Evolutionary conservation across 352 stramenopile species (phyloP).

Genomic region (Globisporangium paroecandrum): DNA sequence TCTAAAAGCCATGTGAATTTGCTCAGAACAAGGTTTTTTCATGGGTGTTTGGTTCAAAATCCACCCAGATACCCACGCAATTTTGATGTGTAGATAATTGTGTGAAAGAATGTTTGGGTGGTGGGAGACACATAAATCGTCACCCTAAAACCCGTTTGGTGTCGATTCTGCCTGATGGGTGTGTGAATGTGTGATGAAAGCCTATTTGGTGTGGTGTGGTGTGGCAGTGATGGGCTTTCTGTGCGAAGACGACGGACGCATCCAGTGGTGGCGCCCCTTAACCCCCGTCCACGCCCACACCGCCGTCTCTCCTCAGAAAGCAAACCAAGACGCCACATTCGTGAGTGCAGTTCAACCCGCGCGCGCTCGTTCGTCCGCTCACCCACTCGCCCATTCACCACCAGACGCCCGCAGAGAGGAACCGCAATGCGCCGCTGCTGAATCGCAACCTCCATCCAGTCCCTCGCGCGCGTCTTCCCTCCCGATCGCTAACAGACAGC

Average conservation of each 20-base stretch:
- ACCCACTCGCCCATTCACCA: not conserved
- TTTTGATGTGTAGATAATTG: no score
- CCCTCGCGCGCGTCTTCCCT: slow-evolving; percentile 17
- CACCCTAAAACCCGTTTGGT: no score
- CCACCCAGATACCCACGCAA: no score
- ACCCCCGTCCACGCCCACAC: not conserved
- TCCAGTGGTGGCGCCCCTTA: not conserved
- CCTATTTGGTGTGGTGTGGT: no score
- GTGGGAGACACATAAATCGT: no score
- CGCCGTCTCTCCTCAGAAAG: not conserved
- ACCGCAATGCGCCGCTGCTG: slow-evolving; percentile 25
- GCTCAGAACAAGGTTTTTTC: not conserved
- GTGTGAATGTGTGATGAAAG: no score
- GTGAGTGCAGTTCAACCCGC: not conserved
- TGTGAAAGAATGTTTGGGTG: no score
- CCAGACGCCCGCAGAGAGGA: not conserved
- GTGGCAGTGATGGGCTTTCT: not conserved
- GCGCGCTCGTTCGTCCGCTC: not conserved
- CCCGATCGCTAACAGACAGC: slow-evolving; percentile 11
- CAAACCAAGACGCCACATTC: not conserved
- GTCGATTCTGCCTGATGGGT: no score
- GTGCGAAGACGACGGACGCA: no score
- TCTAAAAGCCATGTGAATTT: not conserved
- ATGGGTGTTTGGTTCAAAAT: no score
- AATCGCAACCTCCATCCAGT: slow-evolving; percentile 16